Base-by-base conservation (phyloP, 148 eudicot species). In the Rhododendron kiyosumense region DNA sequence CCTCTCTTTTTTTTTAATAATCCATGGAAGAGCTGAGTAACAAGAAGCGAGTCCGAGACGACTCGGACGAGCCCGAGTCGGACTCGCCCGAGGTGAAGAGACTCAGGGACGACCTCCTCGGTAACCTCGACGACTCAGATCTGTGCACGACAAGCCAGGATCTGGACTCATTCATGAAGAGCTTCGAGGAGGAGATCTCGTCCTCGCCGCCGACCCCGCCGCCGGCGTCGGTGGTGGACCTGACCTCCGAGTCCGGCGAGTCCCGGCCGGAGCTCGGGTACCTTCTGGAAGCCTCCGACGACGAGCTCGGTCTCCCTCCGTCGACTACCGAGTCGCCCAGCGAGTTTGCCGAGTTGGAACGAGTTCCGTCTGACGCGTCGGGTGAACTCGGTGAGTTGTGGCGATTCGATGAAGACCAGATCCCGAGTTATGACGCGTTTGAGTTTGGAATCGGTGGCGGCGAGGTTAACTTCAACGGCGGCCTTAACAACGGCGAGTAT, bases 151-250 rank as follows among this genome's bases (percentile, higher is more conserved):
- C 88, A 79, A 86, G 83, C 85, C 89, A 89, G 2, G 97, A 91
- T 49, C 91, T 95, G 0, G 96, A 93, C 87, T 93, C 92, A 76
- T 93, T 95, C 49, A 94, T 95, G 89, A 91, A 90, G 87, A 95
- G 93, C 81, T 95, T 95, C 78, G 94, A 95, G 89, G 92, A 91
- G 26, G 97, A 95, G 36, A 90, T 94, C 1, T 86, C 91, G 7
- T 84, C 78, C 22, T 67, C 89, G 20, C 78, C 86, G 13, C 65
- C 86, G 85, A 61, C 20, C 17, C 77, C 78, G 36, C 41, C 90
- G 26, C 63, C 81, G 85, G 41, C 81, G 85, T 46, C 73, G 15
- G 71, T 85, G 6, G 85, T 88, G 15, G 90, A 88, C 38, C 81
- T 85, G 13, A 71, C 87, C 2, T 41, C 88, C 0, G 89, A 88